Evolutionary conservation across 768 basidiomycete species (phyloP), one percentile per base, ranked within the genome.

Genomic region (Leucosporidium scottii): DNA sequence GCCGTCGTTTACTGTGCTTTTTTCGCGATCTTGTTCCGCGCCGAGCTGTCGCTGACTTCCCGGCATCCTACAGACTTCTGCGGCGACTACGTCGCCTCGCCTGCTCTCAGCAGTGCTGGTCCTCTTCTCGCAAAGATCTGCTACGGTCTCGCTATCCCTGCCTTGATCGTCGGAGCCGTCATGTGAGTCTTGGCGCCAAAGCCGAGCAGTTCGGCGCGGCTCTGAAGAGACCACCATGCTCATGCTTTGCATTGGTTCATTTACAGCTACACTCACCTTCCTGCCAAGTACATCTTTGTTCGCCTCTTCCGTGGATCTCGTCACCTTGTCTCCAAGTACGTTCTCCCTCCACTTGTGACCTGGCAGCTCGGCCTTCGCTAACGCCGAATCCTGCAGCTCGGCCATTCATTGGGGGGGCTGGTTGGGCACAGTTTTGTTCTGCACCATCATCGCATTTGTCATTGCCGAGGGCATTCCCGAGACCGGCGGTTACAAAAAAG

Each of bases 221-320:
- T n/a, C n/a, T n/a, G n/a, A n/a, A n/a, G n/a, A n/a, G n/a, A n/a
- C n/a, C n/a, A n/a, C n/a, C n/a, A n/a, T n/a, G n/a, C n/a, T n/a
- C n/a, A n/a, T n/a, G n/a, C n/a, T n/a, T n/a, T n/a, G n/a, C n/a
- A n/a, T n/a, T n/a, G n/a, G n/a, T n/a, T n/a, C n/a, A n/a, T n/a
- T n/a, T n/a, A 21, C 34, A 28, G 53, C 61, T 28, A 23, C 30
- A 28, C 47, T 50, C 66, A n/a, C 60, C 64, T 51, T 12, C 25
- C 59, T 10, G 73, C 74, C 48, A 77, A 77, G 66, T 68, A 68
- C 65, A 69, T 75, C 67, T 75, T 77, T 54, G 75, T 77, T 54
- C 58, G 76, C 20, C n/a, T 75, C 3, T 59, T 77, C 3, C 71
- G 73, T 54, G 74, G 71, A 15, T 70, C 73, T 28, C 49, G 48